These are phyloP conservation scores for Chenopodium berlandieri DNA, from an alignment of 148 eudicot genomes.

Conservation along the genomic window DNA sequence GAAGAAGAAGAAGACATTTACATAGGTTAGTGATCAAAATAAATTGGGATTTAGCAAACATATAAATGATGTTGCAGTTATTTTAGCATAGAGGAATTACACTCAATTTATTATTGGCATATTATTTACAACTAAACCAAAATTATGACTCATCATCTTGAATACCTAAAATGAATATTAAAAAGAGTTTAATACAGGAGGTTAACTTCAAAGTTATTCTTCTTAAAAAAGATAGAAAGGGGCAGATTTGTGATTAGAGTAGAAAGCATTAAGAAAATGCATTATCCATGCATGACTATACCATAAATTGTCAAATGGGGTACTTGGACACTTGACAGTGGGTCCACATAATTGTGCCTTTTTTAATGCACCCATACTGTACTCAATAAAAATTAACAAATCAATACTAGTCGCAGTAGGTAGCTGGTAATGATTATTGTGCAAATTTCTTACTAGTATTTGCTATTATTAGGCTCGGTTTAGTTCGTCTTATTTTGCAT, in stretches of 20 bases:
- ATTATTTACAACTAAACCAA: background rate
- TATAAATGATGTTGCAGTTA: no score
- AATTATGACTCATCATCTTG: background rate
- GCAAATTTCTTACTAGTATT: no score
- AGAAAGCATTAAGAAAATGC: slow-evolving; percentile 24
- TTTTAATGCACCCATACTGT: background rate
- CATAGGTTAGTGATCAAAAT: no score
- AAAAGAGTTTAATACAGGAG: background rate
- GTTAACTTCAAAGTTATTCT: background rate
- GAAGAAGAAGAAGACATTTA: no score
- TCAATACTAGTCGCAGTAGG: background rate
- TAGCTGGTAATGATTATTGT: slow-evolving; percentile 2
- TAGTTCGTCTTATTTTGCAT: no score
- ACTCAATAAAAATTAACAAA: background rate
- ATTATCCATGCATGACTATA: slow-evolving; percentile 26
- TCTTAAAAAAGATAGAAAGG: background rate
- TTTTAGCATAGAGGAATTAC: no score
- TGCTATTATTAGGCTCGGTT: no score
- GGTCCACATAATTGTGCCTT: slow-evolving; percentile 6
- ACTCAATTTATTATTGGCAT: no score
- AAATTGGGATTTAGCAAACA: no score
- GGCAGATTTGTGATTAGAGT: slow-evolving; percentile 15
- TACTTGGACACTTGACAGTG: slow-evolving; percentile 11
- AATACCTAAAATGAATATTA: background rate
- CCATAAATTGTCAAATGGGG: slow-evolving; percentile 12